Conservation (phyloP, 2,329 filamentous ascomycete genomes). For the Biscogniauxia marginata region DNA sequence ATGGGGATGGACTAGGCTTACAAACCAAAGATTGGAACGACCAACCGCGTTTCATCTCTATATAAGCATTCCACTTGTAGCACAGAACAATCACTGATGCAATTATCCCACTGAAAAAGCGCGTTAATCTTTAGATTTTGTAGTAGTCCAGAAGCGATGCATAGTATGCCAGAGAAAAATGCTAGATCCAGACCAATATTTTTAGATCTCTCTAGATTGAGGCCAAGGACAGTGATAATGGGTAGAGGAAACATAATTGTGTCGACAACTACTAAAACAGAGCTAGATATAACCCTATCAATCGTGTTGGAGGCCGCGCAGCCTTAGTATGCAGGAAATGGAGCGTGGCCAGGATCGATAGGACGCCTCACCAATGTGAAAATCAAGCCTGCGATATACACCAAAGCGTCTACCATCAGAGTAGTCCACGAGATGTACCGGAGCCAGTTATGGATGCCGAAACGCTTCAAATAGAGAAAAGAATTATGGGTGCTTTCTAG, state of each 20-base stretch:
- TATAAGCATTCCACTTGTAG: too few species aligned
- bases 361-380: not conserved
- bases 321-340: not conserved
- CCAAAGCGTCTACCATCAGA: not conserved
- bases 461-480: conserved; percentile 5
- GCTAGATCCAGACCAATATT: conserved; percentile 4
- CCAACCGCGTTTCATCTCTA: too few species aligned
- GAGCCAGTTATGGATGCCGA: conserved; percentile 3
- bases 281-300: conserved; percentile 1
- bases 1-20: too few species aligned
- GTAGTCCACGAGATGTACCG: not conserved
- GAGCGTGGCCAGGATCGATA: not conserved
- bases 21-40: too few species aligned
- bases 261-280: conserved; percentile 1
- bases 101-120: too few species aligned
- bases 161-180: conserved; percentile 7
- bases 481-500: conserved; percentile 3
- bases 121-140: too few species aligned
- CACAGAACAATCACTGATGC: too few species aligned
- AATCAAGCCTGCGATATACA: conserved; percentile 1
- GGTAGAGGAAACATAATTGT: conserved; percentile 5
- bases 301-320: conserved; percentile 1
- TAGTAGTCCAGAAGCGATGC: not conserved
- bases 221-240: not conserved
- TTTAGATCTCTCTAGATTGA: conserved; percentile 3